Evolutionary conservation across 495 filamentous ascomycete species (phyloP).

Genomic region (Niebla homalea): DNA sequence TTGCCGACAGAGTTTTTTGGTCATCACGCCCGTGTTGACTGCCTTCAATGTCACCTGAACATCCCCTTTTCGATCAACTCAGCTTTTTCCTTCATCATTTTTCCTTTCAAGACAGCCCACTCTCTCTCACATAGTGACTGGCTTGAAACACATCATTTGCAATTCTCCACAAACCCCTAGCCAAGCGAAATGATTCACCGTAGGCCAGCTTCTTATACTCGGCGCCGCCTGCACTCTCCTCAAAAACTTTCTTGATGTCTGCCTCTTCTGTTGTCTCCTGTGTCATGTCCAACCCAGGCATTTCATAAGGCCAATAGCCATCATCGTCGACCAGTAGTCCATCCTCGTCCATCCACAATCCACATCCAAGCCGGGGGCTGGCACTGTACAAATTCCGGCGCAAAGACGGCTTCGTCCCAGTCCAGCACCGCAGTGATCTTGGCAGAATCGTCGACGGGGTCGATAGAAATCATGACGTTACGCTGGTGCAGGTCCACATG

Average conservation of each 20-base stretch:
- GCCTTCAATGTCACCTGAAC: no score
- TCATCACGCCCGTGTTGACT: no score
- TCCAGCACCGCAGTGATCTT: conserved; percentile 24
- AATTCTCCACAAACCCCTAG: conserved; percentile 11
- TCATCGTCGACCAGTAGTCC: conserved; percentile 19
- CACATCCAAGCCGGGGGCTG: conserved; percentile 27
- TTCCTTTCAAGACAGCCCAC: no score
- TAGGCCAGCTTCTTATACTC: conserved; percentile 18
- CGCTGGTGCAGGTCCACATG: conserved; percentile 25
- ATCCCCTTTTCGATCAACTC: no score
- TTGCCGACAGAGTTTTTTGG: no score
- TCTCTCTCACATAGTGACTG: no score
- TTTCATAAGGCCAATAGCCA: conserved; percentile 9
- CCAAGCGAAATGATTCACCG: conserved; percentile 12
- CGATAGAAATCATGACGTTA: conserved; percentile 23
- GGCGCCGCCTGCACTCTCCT: conserved; percentile 16
- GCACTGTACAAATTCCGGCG: conserved; percentile 23
- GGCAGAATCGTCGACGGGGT: conserved; percentile 1
- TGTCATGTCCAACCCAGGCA: conserved; percentile 1
- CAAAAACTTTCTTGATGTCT: conserved; percentile 23
- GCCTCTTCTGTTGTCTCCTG: conserved; percentile 12
- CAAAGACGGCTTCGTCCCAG: conserved; percentile 28
- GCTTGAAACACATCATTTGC: no score
- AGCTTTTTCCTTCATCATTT: no score
- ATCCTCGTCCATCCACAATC: conserved; percentile 12